Conservation (phyloP, 169 alveolate species). For the Plasmodium berghei region DNA sequence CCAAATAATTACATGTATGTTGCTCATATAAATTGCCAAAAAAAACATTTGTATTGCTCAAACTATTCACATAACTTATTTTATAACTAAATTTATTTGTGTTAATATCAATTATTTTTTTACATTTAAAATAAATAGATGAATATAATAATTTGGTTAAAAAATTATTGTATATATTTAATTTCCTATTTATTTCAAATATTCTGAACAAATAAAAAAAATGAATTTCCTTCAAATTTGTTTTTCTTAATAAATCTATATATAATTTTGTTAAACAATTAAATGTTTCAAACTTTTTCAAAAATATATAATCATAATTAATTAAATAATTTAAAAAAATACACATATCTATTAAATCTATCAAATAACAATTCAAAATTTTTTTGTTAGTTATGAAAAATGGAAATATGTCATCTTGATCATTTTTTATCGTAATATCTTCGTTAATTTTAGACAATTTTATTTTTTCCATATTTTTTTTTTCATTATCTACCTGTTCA, state of each 20-base stretch:
- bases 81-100: neutral
- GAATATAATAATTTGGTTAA: slow-evolving; percentile 20
- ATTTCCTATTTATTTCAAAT: slow-evolving; percentile 10
- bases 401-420: neutral
- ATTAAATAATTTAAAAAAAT: slow-evolving; percentile 16
- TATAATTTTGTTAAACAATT: slow-evolving; percentile 24
- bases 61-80: too few relatives aligned
- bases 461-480: neutral
- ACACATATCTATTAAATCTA: slow-evolving; percentile 6
- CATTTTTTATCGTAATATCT: neutral
- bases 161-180: slow-evolving; percentile 35
- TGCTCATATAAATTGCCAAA: neutral
- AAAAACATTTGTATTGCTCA: neutral
- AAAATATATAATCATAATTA: slow-evolving; percentile 24
- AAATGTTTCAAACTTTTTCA: slow-evolving; percentile 13
- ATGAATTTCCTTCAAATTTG: slow-evolving; percentile 23
- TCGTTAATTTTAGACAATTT: neutral
- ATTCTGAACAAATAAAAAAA: slow-evolving; percentile 51
- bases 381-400: neutral
- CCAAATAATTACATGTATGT: neutral
- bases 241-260: slow-evolving; percentile 22
- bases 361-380: neutral
- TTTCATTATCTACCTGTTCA: too few relatives aligned
- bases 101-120: neutral
- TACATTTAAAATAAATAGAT: slow-evolving; percentile 42